Percentiles rank a stretch among this genome's conserved stretches.
Evolutionary conservation across 768 basidiomycete genomes (phyloP).

Genomic region (Boletus vermiculosoides): DNA sequence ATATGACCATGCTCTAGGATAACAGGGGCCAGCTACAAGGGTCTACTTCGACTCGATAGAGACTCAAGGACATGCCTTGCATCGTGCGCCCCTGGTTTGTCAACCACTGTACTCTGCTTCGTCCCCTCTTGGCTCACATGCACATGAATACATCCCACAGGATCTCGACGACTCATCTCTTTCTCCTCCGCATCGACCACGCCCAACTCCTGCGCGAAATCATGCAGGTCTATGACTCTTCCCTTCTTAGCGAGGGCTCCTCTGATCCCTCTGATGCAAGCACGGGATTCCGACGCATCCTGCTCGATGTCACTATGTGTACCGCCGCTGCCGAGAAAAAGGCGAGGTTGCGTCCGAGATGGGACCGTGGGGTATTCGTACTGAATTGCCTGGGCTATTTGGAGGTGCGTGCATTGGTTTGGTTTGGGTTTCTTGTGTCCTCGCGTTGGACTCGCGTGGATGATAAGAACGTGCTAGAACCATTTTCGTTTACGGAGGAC

Average conservation of each 20-base stretch:
- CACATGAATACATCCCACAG: slow-evolving; percentile 32
- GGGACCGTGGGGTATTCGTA: no score
- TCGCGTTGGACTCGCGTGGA: no score
- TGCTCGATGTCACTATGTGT: no score
- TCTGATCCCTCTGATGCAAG: slow-evolving; percentile 10
- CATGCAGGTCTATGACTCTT: slow-evolving; percentile 85
- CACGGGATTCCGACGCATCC: no score
- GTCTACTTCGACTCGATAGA: slow-evolving; percentile 89
- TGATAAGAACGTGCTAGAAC: no score
- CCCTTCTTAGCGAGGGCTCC: slow-evolving; percentile 59
- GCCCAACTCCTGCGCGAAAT: slow-evolving; percentile 84
- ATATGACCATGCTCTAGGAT: slow-evolving; percentile 47
- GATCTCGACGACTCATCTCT: slow-evolving; percentile 68
- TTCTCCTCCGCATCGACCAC: slow-evolving; percentile 80
- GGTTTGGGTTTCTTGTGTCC: no score
- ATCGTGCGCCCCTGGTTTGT: slow-evolving; percentile 52
- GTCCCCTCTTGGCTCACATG: not conserved
- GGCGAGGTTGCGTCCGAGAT: no score
- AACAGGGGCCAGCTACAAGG: slow-evolving; percentile 73
- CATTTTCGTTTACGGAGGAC: no score
- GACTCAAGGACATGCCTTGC: slow-evolving; percentile 69
- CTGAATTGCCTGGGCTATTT: no score
- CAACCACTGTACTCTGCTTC: not conserved
- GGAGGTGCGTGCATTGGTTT: no score
- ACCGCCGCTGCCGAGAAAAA: no score